Conservation (phyloP, 2,329 filamentous ascomycete species). For the Ustulina deusta region DNA sequence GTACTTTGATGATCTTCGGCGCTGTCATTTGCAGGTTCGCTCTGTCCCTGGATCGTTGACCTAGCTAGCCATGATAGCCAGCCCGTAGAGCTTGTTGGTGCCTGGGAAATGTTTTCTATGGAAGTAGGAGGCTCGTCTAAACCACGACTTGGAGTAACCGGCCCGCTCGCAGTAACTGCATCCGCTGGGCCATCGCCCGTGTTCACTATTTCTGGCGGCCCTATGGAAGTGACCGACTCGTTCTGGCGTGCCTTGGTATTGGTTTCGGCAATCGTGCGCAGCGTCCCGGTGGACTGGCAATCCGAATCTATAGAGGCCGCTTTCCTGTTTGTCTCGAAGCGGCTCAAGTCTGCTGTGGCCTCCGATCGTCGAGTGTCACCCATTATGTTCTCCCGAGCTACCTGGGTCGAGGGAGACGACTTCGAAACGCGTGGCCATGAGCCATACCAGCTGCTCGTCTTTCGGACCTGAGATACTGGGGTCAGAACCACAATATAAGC, state of each 20-base stretch:
- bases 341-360: constrained; percentile 62
- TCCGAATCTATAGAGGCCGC: constrained; percentile 51
- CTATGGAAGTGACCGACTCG: constrained; percentile 45
- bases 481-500: constrained; percentile 35
- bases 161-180: not conserved
- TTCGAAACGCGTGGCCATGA: constrained; percentile 70
- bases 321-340: constrained; percentile 61
- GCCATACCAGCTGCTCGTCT: constrained; percentile 71
- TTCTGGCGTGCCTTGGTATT: constrained; percentile 43
- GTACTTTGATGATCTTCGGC: constrained; percentile 39
- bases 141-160: not conserved
- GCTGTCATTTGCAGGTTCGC: constrained; percentile 28
- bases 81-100: constrained; percentile 55
- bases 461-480: constrained; percentile 57
- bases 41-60: constrained; percentile 42
- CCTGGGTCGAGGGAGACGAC: constrained; percentile 68
- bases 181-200: constrained; percentile 19
- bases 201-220: constrained; percentile 30
- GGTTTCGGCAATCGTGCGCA: constrained; percentile 51
- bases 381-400: constrained; percentile 71
- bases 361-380: constrained; percentile 65
- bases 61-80: constrained; percentile 68
- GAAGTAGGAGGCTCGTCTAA: constrained; percentile 25
- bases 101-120: constrained; percentile 38
- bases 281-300: constrained; percentile 48